Conservation (phyloP, 306 rosid genomes). For the Spatholobus suberectus region DNA sequence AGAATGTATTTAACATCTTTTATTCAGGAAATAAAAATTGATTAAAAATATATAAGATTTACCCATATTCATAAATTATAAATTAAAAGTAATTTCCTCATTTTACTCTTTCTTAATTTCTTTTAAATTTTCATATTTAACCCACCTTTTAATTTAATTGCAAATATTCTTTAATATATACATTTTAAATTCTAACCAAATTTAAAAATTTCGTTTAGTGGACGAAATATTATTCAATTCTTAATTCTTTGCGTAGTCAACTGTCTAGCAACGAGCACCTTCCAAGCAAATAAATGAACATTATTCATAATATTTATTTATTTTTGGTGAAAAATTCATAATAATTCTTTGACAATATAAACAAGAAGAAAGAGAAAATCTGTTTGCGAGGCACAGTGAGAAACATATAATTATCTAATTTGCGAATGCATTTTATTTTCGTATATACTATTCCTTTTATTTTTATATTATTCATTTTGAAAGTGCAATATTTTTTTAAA, state of each 20-base stretch:
- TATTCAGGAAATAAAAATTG: not conserved
- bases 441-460: not conserved
- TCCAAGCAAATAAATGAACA: not conserved
- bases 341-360: not conserved
- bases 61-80: not conserved
- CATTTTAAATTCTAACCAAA: not conserved
- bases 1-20: not conserved
- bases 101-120: not conserved
- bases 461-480: not conserved
- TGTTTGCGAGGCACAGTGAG: not conserved
- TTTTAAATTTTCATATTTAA: not conserved
- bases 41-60: not conserved
- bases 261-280: not conserved
- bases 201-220: not conserved
- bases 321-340: not conserved
- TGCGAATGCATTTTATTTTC: not conserved
- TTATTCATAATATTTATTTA: not conserved
- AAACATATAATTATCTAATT: not conserved
- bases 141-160: not conserved
- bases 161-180: not conserved
- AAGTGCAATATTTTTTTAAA: not conserved
- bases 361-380: not conserved
- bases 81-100: not conserved
- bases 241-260: not conserved
- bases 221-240: not conserved